Evolutionary conservation across 495 filamentous ascomycete species (phyloP).

Genomic region (Lasiosphaeria miniovina): DNA sequence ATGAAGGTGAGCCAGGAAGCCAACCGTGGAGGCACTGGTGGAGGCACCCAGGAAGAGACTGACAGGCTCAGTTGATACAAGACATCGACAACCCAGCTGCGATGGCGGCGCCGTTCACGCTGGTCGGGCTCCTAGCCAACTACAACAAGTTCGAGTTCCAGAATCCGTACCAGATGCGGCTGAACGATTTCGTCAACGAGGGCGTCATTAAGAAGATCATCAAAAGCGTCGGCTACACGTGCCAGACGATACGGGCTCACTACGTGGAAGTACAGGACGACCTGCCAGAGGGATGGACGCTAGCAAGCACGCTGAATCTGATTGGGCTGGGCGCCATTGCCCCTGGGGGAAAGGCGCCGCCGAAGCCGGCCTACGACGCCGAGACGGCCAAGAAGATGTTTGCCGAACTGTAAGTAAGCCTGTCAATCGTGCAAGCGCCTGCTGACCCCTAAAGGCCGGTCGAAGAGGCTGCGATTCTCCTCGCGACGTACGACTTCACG

Average conservation of each 20-base stretch:
- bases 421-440: neutral
- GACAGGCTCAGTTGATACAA: slow-evolving; percentile 67
- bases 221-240: slow-evolving; percentile 67
- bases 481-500: slow-evolving; percentile 89
- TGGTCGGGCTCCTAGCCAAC: slow-evolving; percentile 88
- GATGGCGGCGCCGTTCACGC: slow-evolving; percentile 70
- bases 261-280: slow-evolving; percentile 94
- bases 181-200: slow-evolving; percentile 99
- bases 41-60: neutral
- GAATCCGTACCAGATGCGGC: slow-evolving; percentile 89
- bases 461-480: slow-evolving; percentile 70
- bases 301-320: slow-evolving; percentile 75
- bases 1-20: slow-evolving; percentile 69
- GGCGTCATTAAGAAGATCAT: slow-evolving; percentile 78
- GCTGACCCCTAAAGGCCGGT: slow-evolving; percentile 60
- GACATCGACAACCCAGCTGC: slow-evolving; percentile 63
- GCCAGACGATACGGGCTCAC: slow-evolving; percentile 59
- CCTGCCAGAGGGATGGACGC: slow-evolving; percentile 83
- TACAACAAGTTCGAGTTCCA: slow-evolving; percentile 99
- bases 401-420: slow-evolving; percentile 47
- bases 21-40: neutral
- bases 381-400: slow-evolving; percentile 82
- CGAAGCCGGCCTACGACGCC: slow-evolving; percentile 53
- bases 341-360: slow-evolving; percentile 60
- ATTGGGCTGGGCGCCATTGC: slow-evolving; percentile 79